Percentiles rank a stretch among this genome's conserved stretches.
Evolutionary conservation across 495 filamentous ascomycete species (phyloP).

Genomic region (Annulohypoxylon nitens): DNA sequence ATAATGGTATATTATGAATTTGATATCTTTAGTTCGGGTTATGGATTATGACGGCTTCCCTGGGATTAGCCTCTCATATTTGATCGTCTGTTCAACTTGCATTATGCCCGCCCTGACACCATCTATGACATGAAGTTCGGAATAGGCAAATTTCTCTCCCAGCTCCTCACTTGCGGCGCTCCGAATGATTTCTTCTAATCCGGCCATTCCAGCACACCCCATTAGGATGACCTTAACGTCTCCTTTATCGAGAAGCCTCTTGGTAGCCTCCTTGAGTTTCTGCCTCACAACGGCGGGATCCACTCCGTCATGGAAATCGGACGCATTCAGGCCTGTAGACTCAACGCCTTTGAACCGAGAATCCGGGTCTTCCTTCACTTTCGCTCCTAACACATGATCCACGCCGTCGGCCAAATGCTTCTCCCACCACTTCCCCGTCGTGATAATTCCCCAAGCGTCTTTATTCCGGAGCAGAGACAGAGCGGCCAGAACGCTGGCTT

Average conservation of each 20-base stretch:
- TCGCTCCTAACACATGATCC: constrained; percentile 63
- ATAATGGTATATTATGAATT: constrained; percentile 19
- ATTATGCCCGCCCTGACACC: constrained; percentile 84
- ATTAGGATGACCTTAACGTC: constrained; percentile 76
- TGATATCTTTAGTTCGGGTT: constrained; percentile 9
- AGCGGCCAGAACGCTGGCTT: constrained; percentile 76
- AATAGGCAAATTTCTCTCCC: constrained; percentile 69
- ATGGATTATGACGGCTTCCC: constrained; percentile 31
- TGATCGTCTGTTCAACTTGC: constrained; percentile 70
- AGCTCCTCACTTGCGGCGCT: constrained; percentile 73
- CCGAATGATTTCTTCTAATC: constrained; percentile 84
- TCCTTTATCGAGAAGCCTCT: constrained; percentile 68
- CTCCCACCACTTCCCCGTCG: constrained; percentile 88
- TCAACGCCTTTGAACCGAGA: constrained; percentile 79
- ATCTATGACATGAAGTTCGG: constrained; percentile 79
- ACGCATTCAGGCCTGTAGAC: constrained; percentile 85
- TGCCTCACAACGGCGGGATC: constrained; percentile 71
- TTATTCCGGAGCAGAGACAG: constrained; percentile 58
- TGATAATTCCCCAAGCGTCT: constrained; percentile 87
- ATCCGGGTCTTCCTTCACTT: constrained; percentile 31
- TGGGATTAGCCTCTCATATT: constrained; percentile 54
- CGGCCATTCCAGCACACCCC: constrained; percentile 93
- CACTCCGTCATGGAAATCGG: constrained; percentile 79
- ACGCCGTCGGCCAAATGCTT: constrained; percentile 74
- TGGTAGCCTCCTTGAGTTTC: constrained; percentile 77